Base-by-base conservation (phyloP, 371 early-diverging fungal genomes). In the Syncephalis plumigaleata region DNA sequence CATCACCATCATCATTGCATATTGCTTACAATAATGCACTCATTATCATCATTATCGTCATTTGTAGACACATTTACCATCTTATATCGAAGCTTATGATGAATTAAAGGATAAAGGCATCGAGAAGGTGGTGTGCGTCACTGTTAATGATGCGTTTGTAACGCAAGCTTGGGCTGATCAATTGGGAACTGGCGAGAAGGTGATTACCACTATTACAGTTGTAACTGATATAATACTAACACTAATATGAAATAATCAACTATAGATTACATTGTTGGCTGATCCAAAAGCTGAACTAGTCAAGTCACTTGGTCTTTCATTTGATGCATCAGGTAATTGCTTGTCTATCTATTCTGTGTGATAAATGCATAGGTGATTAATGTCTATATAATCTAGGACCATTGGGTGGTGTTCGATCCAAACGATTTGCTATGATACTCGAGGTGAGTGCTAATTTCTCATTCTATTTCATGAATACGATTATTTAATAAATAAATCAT, bases 91-190 rank as follows among this genome's bases (percentile, higher is more conserved):
- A 46, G 47, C 70, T 16, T 68, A 61, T n/a, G 61, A 65, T 3
- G 58, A 58, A 2, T 48, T 84, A 13, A 79, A 78, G 48, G 39
- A 52, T 5, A 64, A 74, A 39, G 81, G 81, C 5, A 65, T 84
- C 15, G 81, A 80, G 36, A 51, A 65, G 45, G 57, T 84, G 40
- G 75, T 70, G n/a, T 77, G 77, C 49, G 65, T 77, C 18, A 54
- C 79, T 44, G 75, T 77, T 36, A 78, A 82, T 54, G 77, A 79
- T 49, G 75, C 77, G 39, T 81, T 74, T 59, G 81, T 81, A 16
- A 70, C 76, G 71, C 63, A 64, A 44, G 84, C 77, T 39, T 84
- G 81, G 81, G 71, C 73, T 40, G 66, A 74, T 49, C 51, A 60
- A 9, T 56, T 65, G 23, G 45, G 54, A 13, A 55, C 52, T n/a